Evolutionary conservation across 2,329 filamentous ascomycete species (phyloP), one percentile per base, ranked within the genome.

Genomic region (Cadophora sp.): DNA sequence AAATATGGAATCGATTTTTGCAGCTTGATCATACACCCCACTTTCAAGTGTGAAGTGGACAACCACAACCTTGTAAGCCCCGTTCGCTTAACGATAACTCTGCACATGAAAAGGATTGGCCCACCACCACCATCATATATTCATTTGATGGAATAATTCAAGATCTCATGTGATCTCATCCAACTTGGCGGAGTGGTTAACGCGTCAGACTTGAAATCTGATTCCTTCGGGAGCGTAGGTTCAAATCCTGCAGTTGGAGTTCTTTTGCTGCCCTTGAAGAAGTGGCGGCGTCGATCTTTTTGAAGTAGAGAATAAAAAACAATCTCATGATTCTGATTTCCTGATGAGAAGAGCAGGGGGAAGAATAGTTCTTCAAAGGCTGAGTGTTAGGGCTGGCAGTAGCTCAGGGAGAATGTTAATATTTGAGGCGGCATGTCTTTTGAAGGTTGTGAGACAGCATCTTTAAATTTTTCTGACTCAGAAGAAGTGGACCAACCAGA

Each of bases 121-220:
- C 4, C 43, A 48, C n/a, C 12, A 48, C 43, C 19, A 8, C 2
- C 12, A 22, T 4, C 22, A 22, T 48, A 2, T 8, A 48, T n/a
- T 22, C 19, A 48, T 22, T 7, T 46, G 4, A 46, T 11, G 3
- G 22, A 2, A 4, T 48, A 6, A n/a, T 22, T 3, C 22, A 3
- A 22, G 19, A 48, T 48, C 43, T 48, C 43, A 48, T 48, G 43
- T 48, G 43, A 26, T 27, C 14, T 43, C 24, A 58, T 19, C 16
- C 55, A 37, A 37, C 55, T 37, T 58, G 62, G 62, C 62, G 62
- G 62, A 64, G 62, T 64, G 62, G 62, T 64, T 64, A 64, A 64
- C 62, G 62, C 62, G 62, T 58, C 51, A 64, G 62, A 64, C 62
- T 64, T 64, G 62, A 64, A 58, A 64, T 64, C 62, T 64, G 51